Conservation (phyloP, 164 flowering plant genomes). For the Berberis vulgaris region DNA sequence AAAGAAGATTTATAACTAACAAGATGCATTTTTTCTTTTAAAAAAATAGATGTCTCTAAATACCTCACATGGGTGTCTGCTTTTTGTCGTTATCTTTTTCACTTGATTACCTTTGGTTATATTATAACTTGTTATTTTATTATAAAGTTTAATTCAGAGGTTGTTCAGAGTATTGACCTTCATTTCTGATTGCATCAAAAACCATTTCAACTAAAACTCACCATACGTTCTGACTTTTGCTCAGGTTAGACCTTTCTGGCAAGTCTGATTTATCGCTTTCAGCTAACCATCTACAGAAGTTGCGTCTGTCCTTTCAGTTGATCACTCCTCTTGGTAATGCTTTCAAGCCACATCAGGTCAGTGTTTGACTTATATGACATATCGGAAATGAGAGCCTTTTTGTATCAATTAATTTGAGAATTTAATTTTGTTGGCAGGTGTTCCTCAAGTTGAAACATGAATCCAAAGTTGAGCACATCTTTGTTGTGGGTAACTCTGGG, state of each 20-base stretch:
- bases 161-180: not conserved
- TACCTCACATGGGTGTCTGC: no score
- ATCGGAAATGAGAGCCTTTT: slow-evolving; percentile 1
- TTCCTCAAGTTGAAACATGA: slow-evolving; percentile 84
- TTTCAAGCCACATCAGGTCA: slow-evolving; percentile 91
- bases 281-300: slow-evolving; percentile 92
- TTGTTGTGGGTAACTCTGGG: slow-evolving; percentile 60
- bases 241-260: slow-evolving; percentile 60
- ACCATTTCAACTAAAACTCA: slow-evolving; percentile 4
- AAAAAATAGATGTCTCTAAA: no score
- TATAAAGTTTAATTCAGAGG: no score
- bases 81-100: no score
- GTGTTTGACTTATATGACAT: slow-evolving; percentile 5
- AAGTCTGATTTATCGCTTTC: slow-evolving; percentile 50
- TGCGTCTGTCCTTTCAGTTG: slow-evolving; percentile 66
- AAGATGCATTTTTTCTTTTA: no score
- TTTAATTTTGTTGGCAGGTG: slow-evolving; percentile 47
- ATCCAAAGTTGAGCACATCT: slow-evolving; percentile 75
- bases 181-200: not conserved
- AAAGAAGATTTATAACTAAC: no score
- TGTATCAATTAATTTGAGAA: slow-evolving; percentile 4
- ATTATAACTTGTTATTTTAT: no score
- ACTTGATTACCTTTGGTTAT: no score
- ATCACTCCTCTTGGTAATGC: slow-evolving; percentile 49
- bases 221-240: slow-evolving; percentile 3